Base-by-base conservation (phyloP, 2,329 filamentous ascomycete genomes). In the Bipolaris gigantea region DNA sequence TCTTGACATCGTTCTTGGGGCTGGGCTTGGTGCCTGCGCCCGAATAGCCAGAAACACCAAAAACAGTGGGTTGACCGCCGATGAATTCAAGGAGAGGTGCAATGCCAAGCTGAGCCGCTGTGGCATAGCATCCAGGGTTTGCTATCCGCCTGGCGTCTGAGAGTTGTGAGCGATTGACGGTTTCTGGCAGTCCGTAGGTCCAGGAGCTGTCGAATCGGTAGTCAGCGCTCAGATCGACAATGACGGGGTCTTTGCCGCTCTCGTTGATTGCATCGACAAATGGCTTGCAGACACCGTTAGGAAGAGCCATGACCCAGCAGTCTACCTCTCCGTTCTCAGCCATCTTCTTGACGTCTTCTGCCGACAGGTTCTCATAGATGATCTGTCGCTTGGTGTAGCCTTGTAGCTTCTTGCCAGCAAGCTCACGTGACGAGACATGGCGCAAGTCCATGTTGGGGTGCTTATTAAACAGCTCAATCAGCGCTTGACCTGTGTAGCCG, bases 241-340 rank as follows among this genome's bases (percentile, higher is more conserved):
- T 89, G 36, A 97, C 80, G 64, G 89, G 92, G 58, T 83, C 83
- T 46, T 79, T 79, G 53, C 85, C 85, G 30, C 83, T 85, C 68
- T 88, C 83, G 65, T 92, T 85, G 48, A 97, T 85, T 7, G 93
- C 93, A 60, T 97, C 90, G 9, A 97, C 89, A 64, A 89, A 99
- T 0, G 94, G 92, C 78, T 92, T 89, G 84, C 91, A 97, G 45
- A 96, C 91, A 57, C 90, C 90, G 70, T 97, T 99, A 40, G 93
- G 94, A 27, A 97, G 85, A 33, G 94, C 94, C 90, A 97, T 94
- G 40, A 97, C 90, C 92, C 92, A 97, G 77, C 90, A 94, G 78
- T 97, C 93, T 45, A 97, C 87, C 67, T 92, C 85, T 47, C 89
- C 89, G 30, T 88, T 85, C 72, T 89, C 87, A 59, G 94, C 90